phyloP scores from a whole-genome alignment of 495 filamentous ascomycete genomes.

The Tetracladium marchalianum region DNA sequence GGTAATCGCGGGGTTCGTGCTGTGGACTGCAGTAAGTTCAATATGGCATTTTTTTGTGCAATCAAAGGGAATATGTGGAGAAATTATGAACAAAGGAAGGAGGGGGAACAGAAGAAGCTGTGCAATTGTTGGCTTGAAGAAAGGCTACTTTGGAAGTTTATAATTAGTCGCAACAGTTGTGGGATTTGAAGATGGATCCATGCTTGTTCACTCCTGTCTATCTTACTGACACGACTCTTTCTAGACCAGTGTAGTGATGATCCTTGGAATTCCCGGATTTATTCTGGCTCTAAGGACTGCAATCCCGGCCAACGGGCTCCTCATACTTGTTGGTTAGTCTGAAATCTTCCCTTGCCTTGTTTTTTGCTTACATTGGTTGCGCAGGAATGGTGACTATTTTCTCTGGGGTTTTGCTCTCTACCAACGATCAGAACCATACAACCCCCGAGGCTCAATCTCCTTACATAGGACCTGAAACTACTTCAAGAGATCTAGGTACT shows the following conservation, averaged over 20 bases:
- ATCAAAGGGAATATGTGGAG: background rate
- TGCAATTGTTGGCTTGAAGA: too few species aligned
- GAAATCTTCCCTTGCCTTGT: too few species aligned
- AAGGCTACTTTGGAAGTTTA: too few species aligned
- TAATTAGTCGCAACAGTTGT: too few species aligned
- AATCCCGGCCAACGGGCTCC: constrained; percentile 37
- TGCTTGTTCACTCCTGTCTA: background rate
- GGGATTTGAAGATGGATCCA: background rate
- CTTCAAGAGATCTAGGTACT: constrained; percentile 9
- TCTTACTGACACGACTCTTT: constrained; percentile 17
- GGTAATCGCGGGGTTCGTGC: constrained; percentile 29
- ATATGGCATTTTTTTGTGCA: background rate
- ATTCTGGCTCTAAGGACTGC: constrained; percentile 33
- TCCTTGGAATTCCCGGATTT: constrained; percentile 32
- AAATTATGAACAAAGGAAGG: too few species aligned
- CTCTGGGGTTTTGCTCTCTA: constrained; percentile 20
- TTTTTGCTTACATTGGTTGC: constrained; percentile 7
- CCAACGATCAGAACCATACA: constrained; percentile 11
- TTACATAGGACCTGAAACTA: constrained; percentile 9
- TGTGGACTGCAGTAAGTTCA: constrained; percentile 38
- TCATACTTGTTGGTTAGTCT: constrained; percentile 34
- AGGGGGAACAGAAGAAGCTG: too few species aligned
- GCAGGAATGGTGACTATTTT: constrained; percentile 28
- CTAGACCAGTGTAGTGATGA: constrained; percentile 37
- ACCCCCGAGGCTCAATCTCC: constrained; percentile 19